A percentile compares a stretch with the other conserved stretches of the same genome.
Evolutionary conservation across 2,329 filamentous ascomycete species (phyloP).

Genomic region (Exophiala spinifera): DNA sequence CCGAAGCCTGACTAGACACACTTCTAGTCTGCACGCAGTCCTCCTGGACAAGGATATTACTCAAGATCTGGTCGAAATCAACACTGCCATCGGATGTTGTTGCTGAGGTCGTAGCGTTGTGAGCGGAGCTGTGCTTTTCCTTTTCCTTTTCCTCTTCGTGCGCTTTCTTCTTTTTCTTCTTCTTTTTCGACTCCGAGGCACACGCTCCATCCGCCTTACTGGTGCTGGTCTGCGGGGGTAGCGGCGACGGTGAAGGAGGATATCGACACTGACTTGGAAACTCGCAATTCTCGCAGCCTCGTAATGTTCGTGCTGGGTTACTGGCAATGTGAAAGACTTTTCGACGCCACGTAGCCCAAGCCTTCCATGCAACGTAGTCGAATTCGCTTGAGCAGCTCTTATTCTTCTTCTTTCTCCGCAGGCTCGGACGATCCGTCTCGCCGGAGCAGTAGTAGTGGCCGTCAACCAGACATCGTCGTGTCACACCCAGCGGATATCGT

Average conservation of each 20-base stretch:
- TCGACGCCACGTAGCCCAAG: conserved; percentile 43
- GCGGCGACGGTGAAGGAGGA: conserved; percentile 6
- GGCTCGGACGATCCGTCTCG: conserved; percentile 19
- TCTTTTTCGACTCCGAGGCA: not conserved
- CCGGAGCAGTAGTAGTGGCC: conserved; percentile 55
- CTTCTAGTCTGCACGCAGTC: not conserved
- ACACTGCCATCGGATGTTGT: conserved; percentile 12
- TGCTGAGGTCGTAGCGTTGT: not conserved
- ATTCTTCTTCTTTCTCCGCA: conserved; percentile 35
- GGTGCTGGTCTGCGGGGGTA: conserved; percentile 2
- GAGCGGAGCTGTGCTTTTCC: not conserved
- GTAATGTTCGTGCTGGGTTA: conserved; percentile 1
- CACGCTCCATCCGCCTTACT: not conserved
- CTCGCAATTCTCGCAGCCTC: conserved; percentile 26
- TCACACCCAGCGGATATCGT: conserved; percentile 48
- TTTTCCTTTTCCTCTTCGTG: not conserved
- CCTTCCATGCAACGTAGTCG: conserved; percentile 53
- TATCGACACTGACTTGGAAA: conserved; percentile 29
- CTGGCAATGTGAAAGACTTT: conserved; percentile 14
- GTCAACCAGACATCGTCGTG: conserved; percentile 53
- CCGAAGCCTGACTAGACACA: not conserved
- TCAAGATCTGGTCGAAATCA: conserved; percentile 16
- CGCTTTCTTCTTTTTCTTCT: too few species aligned
- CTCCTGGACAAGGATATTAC: conserved; percentile 5
- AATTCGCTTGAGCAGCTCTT: conserved; percentile 51